Evolutionary conservation across 371 early-diverging fungal species (phyloP).

Genomic region (Mortierella sp.): DNA sequence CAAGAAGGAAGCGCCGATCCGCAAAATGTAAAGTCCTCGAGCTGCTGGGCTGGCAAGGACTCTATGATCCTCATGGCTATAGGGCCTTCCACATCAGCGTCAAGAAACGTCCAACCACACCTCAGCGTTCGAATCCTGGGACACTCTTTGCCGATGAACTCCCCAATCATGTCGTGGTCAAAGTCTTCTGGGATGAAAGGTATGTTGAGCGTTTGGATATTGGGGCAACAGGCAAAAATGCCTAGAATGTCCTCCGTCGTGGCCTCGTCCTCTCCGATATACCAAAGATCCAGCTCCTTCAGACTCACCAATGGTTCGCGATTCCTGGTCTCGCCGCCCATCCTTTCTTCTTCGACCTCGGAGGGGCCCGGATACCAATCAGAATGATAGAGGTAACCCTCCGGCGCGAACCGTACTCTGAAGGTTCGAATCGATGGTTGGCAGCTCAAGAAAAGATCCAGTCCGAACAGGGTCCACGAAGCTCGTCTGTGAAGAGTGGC

Average conservation of each 20-base stretch:
- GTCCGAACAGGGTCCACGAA: neutral
- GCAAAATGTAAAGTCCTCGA: neutral
- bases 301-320: neutral
- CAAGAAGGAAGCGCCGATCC: no score
- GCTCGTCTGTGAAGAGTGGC: neutral
- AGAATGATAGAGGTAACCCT: neutral
- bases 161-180: neutral
- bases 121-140: neutral
- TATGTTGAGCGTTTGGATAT: neutral
- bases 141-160: neutral
- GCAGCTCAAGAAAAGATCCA: neutral
- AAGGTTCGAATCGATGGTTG: neutral
- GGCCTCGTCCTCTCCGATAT: neutral
- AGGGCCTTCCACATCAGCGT: neutral
- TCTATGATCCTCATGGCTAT: neutral
- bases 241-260: neutral
- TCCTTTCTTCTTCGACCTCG: neutral
- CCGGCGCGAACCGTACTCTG: neutral
- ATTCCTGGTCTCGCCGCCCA: neutral
- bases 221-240: neutral
- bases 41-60: neutral
- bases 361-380: no score
- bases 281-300: neutral
- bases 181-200: neutral
- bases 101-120: neutral